Evolutionary conservation across 225 moss, liverwort and hornwort species (phyloP), one percentile per base, ranked within the genome.

Genomic region (Ulota crispa): DNA sequence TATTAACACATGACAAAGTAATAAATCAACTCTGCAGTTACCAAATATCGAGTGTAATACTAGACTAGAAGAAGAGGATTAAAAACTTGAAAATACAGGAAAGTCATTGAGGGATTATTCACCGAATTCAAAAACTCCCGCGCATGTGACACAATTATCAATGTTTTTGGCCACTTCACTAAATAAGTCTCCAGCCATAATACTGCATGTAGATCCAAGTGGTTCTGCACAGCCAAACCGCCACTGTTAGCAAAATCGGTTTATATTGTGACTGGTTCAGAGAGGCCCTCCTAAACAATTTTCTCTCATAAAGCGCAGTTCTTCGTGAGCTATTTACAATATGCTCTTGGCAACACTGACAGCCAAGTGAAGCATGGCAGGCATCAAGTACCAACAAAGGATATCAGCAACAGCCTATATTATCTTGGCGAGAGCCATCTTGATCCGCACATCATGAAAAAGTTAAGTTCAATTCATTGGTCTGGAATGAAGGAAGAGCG

Each of bases 171-270:
- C 99, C 99, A 99, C 75, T 99, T 99, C 78, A 93, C 76, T 71
- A 99, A 72, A 83, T 99, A 99, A 71, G 93, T 87, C 68, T 99
- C 99, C 86, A 99, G 88, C 99, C 99, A 99, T 52, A 99, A 84
- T 45, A 99, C 99, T 36, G 99, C 99, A 85, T 99, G 99, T 77
- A 99, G 86, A 92, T 99, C 99, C 92, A 99, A 87, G 84, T 99
- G 99, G 34, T 99, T 99, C 95, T 95, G 93, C 56, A 60, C 64
- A 81, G 43, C 39, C 70, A 82, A 77, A 65, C 26, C 37, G 54
- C 64, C 59, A 70, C 36, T 70, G 23, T 85, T 42, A 80, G 80
- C 9, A 64, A 57, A 26, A 45, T 37, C 30, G 71, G 30, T 67
- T 68, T 42, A 68, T 53, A 37, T n/a, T 76, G 43, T 80, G 27